Base-by-base conservation (phyloP, 495 filamentous ascomycete genomes). In the Xanthoparmelia taractica region DNA sequence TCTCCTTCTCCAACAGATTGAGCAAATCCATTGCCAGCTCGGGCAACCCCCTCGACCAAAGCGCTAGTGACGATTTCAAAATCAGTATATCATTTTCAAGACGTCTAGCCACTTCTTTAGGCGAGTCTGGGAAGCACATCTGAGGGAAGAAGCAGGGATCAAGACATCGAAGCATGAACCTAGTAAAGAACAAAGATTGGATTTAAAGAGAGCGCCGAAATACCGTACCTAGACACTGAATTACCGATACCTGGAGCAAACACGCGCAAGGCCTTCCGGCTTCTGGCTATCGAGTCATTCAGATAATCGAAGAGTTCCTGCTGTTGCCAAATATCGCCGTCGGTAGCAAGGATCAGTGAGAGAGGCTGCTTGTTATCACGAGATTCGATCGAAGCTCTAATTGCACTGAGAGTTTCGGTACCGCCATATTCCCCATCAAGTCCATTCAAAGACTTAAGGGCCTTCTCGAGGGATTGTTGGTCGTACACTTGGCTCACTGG, bases 271-370 rank as follows among this genome's bases (percentile, higher is more conserved):
- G 75, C 74, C 8, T 77, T 77, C n/a, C 82, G 74, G 45, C 70
- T 75, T 43, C 76, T 64, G 10, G 67, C 63, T 10, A 86, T 72
- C 58, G 81, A 63, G n/a, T 74, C 55, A 64, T 81, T 80, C 37
- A 88, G 67, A 67, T 84, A 81, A 13, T 59, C 15, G 66, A 89
- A 87, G 2, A 90, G 64, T 0, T n/a, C 8, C 0, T 80, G 60
- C 62, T 85, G 82, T 8, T 80, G 29, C 79, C 81, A 88, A 31
- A 88, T 83, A 67, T 88, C 75, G n/a, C 88, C 88, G 69, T 90
- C 88, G 0, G 88, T 90, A 38, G 89, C 71, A 29, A 91, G 65
- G 60, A 91, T 80, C 2, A 88, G 77, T 59, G 88, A 84, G n/a
- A 86, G 73, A 17, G 80, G 72, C 60, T 83, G 76, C 64, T 84